These are phyloP conservation scores for Wallacemonas sp. DNA, from an alignment of 208 protist genomes.

Conservation along the genomic window DNA sequence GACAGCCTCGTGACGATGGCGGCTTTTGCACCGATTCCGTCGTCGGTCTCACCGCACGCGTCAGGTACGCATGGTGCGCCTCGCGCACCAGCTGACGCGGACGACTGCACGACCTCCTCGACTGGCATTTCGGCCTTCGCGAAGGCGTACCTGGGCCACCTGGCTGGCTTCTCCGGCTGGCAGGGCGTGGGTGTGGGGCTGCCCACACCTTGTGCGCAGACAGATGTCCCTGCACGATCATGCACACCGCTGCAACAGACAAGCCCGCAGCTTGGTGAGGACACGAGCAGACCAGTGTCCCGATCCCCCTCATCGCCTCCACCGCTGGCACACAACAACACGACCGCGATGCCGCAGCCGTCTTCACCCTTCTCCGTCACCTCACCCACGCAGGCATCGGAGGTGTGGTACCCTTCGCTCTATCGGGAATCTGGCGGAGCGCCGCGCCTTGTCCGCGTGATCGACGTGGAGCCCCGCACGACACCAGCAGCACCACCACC, in stretches of 20 bases:
- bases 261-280: too few relatives aligned
- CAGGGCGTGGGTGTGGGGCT: not conserved
- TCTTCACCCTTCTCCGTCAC: not conserved
- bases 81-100: not conserved
- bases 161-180: conserved; percentile 3
- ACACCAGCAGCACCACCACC: too few relatives aligned
- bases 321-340: not conserved
- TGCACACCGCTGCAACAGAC: too few relatives aligned
- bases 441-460: too few relatives aligned
- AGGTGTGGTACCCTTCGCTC: too few relatives aligned
- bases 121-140: conserved; percentile 1
- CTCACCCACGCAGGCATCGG: not conserved
- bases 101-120: not conserved
- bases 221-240: too few relatives aligned
- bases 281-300: too few relatives aligned
- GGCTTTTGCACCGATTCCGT: not conserved
- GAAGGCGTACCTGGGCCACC: not conserved
- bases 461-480: too few relatives aligned
- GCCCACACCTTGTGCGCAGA: too few relatives aligned
- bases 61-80: not conserved
- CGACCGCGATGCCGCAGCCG: too few relatives aligned
- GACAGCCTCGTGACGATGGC: not conserved
- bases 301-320: not conserved
- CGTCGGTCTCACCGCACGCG: not conserved
- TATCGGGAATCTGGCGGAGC: too few relatives aligned